Conservation (phyloP, 179 eudicot species). For the Silene noctiflora region DNA sequence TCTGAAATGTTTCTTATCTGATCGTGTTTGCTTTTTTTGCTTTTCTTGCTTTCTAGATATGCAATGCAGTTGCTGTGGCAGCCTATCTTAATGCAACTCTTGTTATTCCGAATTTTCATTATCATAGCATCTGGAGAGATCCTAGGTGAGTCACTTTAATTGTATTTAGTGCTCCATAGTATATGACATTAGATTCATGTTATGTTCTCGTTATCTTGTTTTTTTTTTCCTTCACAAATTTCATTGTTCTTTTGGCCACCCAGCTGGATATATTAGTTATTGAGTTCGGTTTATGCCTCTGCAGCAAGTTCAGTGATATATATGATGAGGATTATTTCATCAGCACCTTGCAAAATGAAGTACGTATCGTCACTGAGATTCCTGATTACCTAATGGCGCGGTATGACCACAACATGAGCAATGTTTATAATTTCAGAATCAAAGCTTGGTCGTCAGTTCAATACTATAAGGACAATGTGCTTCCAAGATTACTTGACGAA, state of each 20-base stretch:
- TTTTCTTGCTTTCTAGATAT: constrained; percentile 51
- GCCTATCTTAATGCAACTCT: constrained; percentile 98
- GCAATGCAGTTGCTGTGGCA: constrained; percentile 99
- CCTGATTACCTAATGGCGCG: constrained; percentile 90
- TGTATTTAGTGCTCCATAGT: neutral
- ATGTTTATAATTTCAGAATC: constrained; percentile 83
- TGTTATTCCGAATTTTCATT: constrained; percentile 84
- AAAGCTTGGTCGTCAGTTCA: constrained; percentile 85
- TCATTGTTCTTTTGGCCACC: neutral
- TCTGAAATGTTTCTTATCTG: constrained; percentile 5
- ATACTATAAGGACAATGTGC: constrained; percentile 74
- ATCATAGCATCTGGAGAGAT: constrained; percentile 98
- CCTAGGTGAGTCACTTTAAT: constrained; percentile 55
- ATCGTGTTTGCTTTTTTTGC: constrained; percentile 18
- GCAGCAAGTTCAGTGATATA: constrained; percentile 92
- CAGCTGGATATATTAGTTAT: neutral
- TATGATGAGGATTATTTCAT: constrained; percentile 81
- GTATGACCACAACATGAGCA: constrained; percentile 77
- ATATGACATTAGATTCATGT: constrained; percentile 7
- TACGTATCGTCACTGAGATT: constrained; percentile 62
- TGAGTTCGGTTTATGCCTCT: constrained; percentile 20
- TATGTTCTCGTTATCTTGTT: neutral
- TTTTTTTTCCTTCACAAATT: neutral
- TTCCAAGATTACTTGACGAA: constrained; percentile 90
- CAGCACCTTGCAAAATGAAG: constrained; percentile 66